Evolutionary conservation across 805 yeast genomes (phyloP).

Genomic region (Lachancea fermentati): DNA sequence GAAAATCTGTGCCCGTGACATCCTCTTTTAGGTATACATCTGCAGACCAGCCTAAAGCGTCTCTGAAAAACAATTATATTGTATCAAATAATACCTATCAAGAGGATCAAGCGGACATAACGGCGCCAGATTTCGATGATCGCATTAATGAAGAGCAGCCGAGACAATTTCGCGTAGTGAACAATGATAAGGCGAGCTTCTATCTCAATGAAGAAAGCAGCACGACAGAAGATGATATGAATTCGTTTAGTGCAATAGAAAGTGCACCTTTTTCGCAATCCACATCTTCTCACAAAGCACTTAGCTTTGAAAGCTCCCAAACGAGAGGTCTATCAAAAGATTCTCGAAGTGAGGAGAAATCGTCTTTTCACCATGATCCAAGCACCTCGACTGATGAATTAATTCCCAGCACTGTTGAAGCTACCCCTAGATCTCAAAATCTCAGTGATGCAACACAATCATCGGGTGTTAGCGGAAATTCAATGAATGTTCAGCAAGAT

Average conservation of each 20-base stretch:
- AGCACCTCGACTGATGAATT: not conserved
- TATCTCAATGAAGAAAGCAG: slow-evolving; percentile 19
- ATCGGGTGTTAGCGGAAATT: not conserved
- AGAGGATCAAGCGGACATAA: not conserved
- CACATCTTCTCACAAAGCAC: not conserved
- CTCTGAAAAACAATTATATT: not conserved
- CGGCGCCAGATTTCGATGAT: slow-evolving; percentile 1
- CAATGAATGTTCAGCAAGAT: slow-evolving; percentile 9
- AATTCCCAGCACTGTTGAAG: not conserved
- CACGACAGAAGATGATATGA: slow-evolving; percentile 10
- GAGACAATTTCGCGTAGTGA: slow-evolving; percentile 27
- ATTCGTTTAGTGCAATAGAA: not conserved
- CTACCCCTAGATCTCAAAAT: not conserved
- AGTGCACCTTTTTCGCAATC: not conserved
- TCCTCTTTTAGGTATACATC: slow-evolving; percentile 6
- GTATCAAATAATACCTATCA: not conserved
- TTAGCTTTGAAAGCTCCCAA: not conserved
- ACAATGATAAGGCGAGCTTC: slow-evolving; percentile 28
- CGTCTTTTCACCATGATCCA: not conserved
- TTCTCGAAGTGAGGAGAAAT: not conserved
- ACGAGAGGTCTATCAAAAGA: not conserved
- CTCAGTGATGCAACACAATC: not conserved
- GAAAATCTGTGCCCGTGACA: slow-evolving; percentile 13
- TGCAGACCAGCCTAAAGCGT: not conserved
- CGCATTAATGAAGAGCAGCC: slow-evolving; percentile 5